These are phyloP conservation scores for Malassezia nana DNA, from an alignment of 1,284 basidiomycete species.

Conservation along the genomic window DNA sequence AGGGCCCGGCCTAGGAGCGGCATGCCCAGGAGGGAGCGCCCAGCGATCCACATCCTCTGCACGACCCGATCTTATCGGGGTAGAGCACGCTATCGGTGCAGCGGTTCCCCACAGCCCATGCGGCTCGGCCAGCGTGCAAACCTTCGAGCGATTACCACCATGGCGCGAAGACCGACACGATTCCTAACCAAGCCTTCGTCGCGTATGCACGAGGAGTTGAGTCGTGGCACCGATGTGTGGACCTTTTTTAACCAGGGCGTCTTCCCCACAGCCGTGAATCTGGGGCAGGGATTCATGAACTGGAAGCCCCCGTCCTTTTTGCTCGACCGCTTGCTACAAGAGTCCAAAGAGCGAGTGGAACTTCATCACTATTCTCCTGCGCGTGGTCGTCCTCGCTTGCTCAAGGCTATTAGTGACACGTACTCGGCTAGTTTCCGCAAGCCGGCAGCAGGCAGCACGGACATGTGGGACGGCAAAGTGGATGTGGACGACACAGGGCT, in stretches of 20 bases:
- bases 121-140: not conserved
- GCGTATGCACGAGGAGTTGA: slow-evolving; percentile 32
- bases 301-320: slow-evolving; percentile 40
- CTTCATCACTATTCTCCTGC: slow-evolving; percentile 46
- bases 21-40: not conserved
- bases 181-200: slow-evolving; percentile 22
- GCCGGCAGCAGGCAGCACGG: slow-evolving; percentile 17
- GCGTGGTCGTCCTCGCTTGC: slow-evolving; percentile 35
- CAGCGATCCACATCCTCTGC: not conserved
- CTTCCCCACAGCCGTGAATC: slow-evolving; percentile 43
- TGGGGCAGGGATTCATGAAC: slow-evolving; percentile 48
- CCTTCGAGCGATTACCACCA: not conserved
- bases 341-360: slow-evolving; percentile 26
- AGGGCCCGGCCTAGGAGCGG: not conserved
- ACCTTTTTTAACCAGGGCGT: slow-evolving; percentile 42
- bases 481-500: slow-evolving; percentile 4
- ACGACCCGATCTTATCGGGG: not conserved
- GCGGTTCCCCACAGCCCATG: not conserved
- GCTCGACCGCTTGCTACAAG: slow-evolving; percentile 23
- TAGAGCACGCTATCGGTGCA: not conserved
- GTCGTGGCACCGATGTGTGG: slow-evolving; percentile 42
- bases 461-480: not conserved
- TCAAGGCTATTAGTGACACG: slow-evolving; percentile 30
- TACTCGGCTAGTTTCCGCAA: slow-evolving; percentile 28
- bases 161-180: slow-evolving; percentile 14